phyloP scores from a whole-genome alignment of 2,329 filamentous ascomycete genomes.

The Orbilia brochopaga region DNA sequence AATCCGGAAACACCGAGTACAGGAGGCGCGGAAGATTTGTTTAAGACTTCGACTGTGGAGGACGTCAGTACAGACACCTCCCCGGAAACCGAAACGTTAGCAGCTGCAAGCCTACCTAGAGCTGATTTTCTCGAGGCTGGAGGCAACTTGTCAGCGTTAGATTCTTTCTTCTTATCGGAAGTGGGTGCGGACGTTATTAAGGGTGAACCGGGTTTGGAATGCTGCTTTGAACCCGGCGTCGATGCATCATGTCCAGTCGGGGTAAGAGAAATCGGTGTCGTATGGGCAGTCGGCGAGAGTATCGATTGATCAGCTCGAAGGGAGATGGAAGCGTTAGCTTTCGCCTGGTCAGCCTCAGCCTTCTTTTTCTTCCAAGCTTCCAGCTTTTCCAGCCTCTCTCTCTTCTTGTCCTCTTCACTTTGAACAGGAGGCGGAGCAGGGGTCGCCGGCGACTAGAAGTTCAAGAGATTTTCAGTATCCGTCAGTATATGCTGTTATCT shows the following conservation, averaged over 20 bases:
- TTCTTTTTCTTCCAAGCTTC: constrained; percentile 55
- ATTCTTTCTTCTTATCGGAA: constrained; percentile 53
- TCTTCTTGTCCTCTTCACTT: constrained; percentile 55
- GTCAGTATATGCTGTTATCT: neutral
- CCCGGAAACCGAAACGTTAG: constrained; percentile 4
- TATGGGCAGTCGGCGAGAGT: constrained; percentile 50
- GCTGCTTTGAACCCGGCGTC: constrained; percentile 49
- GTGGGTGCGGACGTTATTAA: constrained; percentile 54
- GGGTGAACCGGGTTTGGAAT: constrained; percentile 49
- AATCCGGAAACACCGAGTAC: constrained; percentile 76
- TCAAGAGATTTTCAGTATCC: neutral
- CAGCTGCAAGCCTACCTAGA: constrained; percentile 51
- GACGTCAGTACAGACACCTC: constrained; percentile 51
- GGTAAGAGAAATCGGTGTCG: constrained; percentile 28
- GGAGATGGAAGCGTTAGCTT: constrained; percentile 53
- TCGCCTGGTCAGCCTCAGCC: constrained; percentile 54
- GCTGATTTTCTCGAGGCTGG: constrained; percentile 54
- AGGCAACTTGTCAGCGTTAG: constrained; percentile 55
- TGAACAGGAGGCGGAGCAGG: constrained; percentile 44
- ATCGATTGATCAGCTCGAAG: constrained; percentile 52
- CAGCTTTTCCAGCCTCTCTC: constrained; percentile 54
- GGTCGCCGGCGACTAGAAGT: constrained; percentile 49
- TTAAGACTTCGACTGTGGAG: constrained; percentile 52
- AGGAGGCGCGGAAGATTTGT: constrained; percentile 66
- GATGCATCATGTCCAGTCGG: constrained; percentile 35